Base-by-base conservation (phyloP, 2,329 filamentous ascomycete species). In the Aspergillus ibericus region DNA sequence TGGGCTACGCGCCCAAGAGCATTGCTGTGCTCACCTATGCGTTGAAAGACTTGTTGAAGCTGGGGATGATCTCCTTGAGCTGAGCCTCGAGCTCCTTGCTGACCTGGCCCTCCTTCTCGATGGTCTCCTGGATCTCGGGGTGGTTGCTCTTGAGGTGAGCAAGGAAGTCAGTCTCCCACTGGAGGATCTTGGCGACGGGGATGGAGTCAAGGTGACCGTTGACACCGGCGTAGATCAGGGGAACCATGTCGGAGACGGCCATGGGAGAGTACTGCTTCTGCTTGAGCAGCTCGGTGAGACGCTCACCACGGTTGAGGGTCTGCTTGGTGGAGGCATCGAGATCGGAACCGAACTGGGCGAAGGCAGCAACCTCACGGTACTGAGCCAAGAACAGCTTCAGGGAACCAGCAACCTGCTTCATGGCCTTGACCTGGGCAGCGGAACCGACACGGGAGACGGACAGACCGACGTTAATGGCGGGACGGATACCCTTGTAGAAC, bases 361-460 rank as follows among this genome's bases (percentile, higher is more conserved):
- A 99, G 72, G 95, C 95, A 75, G 95, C 95, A 66, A 99, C 95
- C 83, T 99, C 95, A 95, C 95, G 95, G 88, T 99, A 99, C 85
- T 99, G 95, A 75, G 95, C 95, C 90, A 99, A 91, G 92, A 98
- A 99, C 73, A 99, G 92, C 89, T 99, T 99, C 78, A 99, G 86
- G 71, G 93, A 98, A 88, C 95, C 95, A 76, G 95, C 95, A 74
- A 99, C 95, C 87, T 99, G 95, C 89, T 99, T 99, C 95, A 99
- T 99, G 83, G 95, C 93, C 91, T 98, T 99, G 81, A 98, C 88
- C 88, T 99, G 95, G 78, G 95, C 95, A 80, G 95, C 92, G 77
- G 95, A 99, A 80, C 95, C 95, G 89, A 99, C 95, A 91, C 95
- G 95, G 72, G 95, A 99, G 73, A 99, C 95, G 75, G 95, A 99